Base-by-base conservation (phyloP, 495 filamentous ascomycete species). In the Acidomyces sp. region DNA sequence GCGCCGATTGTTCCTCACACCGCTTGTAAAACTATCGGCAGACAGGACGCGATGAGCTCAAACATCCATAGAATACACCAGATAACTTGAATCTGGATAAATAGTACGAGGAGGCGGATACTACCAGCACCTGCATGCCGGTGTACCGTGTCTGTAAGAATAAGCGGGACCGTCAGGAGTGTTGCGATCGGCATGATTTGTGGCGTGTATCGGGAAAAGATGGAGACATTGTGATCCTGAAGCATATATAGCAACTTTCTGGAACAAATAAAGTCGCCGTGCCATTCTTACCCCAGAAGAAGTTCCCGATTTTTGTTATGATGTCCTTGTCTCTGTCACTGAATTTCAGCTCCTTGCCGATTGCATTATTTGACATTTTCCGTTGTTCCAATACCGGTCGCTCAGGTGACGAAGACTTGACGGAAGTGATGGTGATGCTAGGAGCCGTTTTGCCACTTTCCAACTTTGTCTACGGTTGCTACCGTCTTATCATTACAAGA, bases 121-220 rank as follows among this genome's bases (percentile, higher is more conserved):
- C 39, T 42, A 7, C 33, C 37, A 10, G 49, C 43, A 11, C 24
- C 10, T 2, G 31, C 19, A 15, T 48, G 27, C 11, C 17, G 10
- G 21, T 40, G 29, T 19, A 55, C 40, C 15, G 49, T 55, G 26
- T 27, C 49, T 13, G 37, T 32, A 3, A 56, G 13, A 12, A 49
- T 26, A 25, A 58, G 40, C 10, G 55, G 55, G 9, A 58, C 49
- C 13, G 43, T 43, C 1, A 58, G 41, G 9, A 56, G 13, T 12
- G 45, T 31, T 10, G 48, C 53, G 5, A 58, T 44, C 2, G 55
- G 55, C 2, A 58, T 20, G 37, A 58, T 47, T 34, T 55, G 54
- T 2, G 56, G 40, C 7, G 46, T 40, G 36, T 53, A 55, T 23
- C 46, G 39, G 3, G 50, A 50, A 21, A 57, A 11, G 25, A 53